These are phyloP conservation scores for Fusarium temperatum DNA, from an alignment of 2,329 filamentous ascomycete species.

Conservation along the genomic window DNA sequence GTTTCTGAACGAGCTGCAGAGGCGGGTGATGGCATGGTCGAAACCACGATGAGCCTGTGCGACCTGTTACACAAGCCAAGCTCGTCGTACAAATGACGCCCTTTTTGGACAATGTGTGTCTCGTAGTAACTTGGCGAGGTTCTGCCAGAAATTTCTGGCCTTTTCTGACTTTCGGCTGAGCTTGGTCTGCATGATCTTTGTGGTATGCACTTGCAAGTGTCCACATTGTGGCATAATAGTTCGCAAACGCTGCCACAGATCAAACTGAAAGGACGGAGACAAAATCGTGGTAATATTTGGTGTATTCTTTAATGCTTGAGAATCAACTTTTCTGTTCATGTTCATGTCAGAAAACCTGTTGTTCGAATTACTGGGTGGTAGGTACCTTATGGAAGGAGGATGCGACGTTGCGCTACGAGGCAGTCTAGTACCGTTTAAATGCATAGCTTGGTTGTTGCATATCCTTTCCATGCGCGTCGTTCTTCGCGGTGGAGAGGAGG, in stretches of 20 bases:
- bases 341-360: background rate
- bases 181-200: background rate
- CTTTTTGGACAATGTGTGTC: background rate
- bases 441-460: constrained; percentile 32
- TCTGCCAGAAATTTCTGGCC: background rate
- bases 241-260: background rate
- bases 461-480: background rate
- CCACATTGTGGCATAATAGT: background rate
- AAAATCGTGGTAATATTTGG: no score
- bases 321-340: background rate
- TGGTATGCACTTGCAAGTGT: background rate
- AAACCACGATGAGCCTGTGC: constrained; percentile 29
- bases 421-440: background rate
- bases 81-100: constrained; percentile 5
- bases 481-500: constrained; percentile 7
- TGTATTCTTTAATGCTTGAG: background rate
- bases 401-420: background rate
- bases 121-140: background rate
- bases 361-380: background rate
- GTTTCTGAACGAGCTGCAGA: constrained; percentile 12
- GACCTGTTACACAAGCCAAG: constrained; percentile 11
- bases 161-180: background rate
- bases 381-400: background rate
- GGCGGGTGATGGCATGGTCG: constrained; percentile 35
- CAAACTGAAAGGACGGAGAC: background rate